Conservation (phyloP, 495 filamentous ascomycete genomes). For the Hyaloscypha variabilis region DNA sequence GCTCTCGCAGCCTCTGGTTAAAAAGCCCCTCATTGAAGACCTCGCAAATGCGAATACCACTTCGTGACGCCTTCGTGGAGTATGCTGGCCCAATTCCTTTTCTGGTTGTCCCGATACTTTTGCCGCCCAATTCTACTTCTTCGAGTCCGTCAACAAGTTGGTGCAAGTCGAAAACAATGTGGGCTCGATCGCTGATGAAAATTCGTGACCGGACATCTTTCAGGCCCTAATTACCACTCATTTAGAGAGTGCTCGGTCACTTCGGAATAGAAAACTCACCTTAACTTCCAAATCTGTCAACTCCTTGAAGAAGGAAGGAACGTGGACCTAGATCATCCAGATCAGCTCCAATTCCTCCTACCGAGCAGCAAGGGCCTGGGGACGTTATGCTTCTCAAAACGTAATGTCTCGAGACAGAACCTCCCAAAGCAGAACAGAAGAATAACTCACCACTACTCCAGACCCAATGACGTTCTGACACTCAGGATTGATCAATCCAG, state of each 20-base stretch:
- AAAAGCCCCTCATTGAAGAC: constrained; percentile 75
- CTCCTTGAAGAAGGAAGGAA: constrained; percentile 88
- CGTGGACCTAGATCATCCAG: constrained; percentile 79
- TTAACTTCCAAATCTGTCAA: constrained; percentile 70
- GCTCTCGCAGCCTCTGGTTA: constrained; percentile 68
- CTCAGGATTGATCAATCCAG: neutral
- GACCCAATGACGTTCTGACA: neutral
- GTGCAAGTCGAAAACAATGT: constrained; percentile 81
- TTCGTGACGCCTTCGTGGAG: constrained; percentile 76
- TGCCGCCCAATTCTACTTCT: constrained; percentile 69
- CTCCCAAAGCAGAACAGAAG: constrained; percentile 34
- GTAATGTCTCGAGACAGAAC: constrained; percentile 69
- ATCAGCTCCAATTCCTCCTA: constrained; percentile 62
- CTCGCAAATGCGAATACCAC: constrained; percentile 51
- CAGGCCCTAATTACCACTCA: constrained; percentile 47
- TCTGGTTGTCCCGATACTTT: constrained; percentile 59
- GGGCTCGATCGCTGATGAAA: constrained; percentile 1
- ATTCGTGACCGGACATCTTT: neutral
- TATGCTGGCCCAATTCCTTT: constrained; percentile 83
- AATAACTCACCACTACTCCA: constrained; percentile 33
- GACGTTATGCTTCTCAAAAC: constrained; percentile 74
- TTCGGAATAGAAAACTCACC: constrained; percentile 64
- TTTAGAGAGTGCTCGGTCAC: constrained; percentile 73
- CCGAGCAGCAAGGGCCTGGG: constrained; percentile 35
- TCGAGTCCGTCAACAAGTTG: constrained; percentile 80